Conservation (phyloP, 1,284 basidiomycete genomes). For the Macrocybe sp. region DNA sequence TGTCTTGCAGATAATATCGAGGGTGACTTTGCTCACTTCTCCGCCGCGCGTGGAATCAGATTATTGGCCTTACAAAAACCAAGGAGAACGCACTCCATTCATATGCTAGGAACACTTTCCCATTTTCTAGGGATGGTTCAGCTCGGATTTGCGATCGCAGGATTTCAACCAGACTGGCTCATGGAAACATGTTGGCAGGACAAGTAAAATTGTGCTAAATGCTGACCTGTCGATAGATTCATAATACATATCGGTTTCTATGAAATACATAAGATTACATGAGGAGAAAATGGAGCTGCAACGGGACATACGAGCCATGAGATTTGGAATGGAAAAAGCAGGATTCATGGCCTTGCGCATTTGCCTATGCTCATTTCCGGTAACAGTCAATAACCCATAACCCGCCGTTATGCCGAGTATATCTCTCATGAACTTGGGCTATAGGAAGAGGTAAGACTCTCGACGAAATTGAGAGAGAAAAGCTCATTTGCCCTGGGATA, state of each 20-base stretch:
- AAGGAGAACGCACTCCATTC: slow-evolving; percentile 37
- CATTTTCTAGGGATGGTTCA: slow-evolving; percentile 18
- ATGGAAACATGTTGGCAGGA: neutral
- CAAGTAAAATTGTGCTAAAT: neutral
- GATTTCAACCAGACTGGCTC: slow-evolving; percentile 33
- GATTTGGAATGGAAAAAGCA: slow-evolving; percentile 42
- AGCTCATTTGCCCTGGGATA: slow-evolving; percentile 35
- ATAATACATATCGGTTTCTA: slow-evolving; percentile 47
- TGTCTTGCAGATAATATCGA: slow-evolving; percentile 46
- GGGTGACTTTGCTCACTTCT: slow-evolving; percentile 44
- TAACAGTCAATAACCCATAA: slow-evolving; percentile 42
- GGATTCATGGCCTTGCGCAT: slow-evolving; percentile 50
- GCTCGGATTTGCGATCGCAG: slow-evolving; percentile 27
- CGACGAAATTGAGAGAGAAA: neutral
- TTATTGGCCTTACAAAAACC: neutral
- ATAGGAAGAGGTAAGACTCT: neutral
- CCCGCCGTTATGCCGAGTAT: slow-evolving; percentile 40
- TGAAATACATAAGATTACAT: slow-evolving; percentile 17
- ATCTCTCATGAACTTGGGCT: slow-evolving; percentile 40
- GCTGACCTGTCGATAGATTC: slow-evolving; percentile 39
- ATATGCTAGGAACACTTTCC: slow-evolving; percentile 34
- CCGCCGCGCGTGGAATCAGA: too few relatives aligned
- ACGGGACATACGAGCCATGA: slow-evolving; percentile 37
- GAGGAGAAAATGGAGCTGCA: neutral
- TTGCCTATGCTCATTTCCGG: slow-evolving; percentile 41